A percentile compares a stretch with the other conserved stretches of the same genome.
Conservation (phyloP, 2,329 filamentous ascomycete genomes). For the Venturia effusa region DNA sequence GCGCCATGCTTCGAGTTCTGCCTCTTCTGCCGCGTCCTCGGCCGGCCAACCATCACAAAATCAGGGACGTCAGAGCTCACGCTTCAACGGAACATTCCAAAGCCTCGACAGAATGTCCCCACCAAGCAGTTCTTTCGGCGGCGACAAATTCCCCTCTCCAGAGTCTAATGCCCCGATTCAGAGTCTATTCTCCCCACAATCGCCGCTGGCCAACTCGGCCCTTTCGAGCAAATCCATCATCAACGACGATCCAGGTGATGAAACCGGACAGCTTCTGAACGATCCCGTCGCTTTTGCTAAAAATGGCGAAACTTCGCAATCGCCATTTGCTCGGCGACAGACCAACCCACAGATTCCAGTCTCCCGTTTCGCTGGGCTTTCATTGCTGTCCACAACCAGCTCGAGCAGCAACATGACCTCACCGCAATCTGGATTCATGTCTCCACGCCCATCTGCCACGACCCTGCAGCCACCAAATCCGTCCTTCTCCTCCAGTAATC, state of each 20-base stretch:
- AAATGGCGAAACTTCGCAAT: conserved; percentile 41
- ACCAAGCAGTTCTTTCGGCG: conserved; percentile 42
- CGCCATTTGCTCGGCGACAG: conserved; percentile 48
- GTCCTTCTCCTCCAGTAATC: conserved; percentile 21
- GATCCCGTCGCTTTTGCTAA: conserved; percentile 65
- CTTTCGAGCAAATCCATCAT: conserved; percentile 62
- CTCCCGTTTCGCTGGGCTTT: conserved; percentile 56
- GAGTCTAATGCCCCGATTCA: conserved; percentile 46
- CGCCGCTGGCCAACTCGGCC: conserved; percentile 58
- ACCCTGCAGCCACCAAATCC: conserved; percentile 40
- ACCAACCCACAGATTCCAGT: conserved; percentile 65
- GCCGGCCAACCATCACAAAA: conserved; percentile 28
- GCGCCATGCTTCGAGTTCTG: conserved; percentile 33
- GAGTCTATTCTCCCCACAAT: conserved; percentile 61
- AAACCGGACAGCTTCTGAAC: conserved; percentile 60
- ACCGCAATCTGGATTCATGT: conserved; percentile 42
- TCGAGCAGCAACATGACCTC: conserved; percentile 32
- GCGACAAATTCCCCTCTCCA: conserved; percentile 42
- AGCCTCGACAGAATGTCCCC: conserved; percentile 51
- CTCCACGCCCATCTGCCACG: conserved; percentile 34
- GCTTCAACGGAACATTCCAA: conserved; percentile 54
- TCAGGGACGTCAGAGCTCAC: conserved; percentile 41
- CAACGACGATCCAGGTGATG: conserved; percentile 57
- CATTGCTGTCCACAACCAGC: conserved; percentile 54
- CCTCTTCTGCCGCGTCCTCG: conserved; percentile 33